These are phyloP conservation scores for Solanum raphanifolium DNA, from an alignment of 257 asterid species.

Conservation along the genomic window DNA sequence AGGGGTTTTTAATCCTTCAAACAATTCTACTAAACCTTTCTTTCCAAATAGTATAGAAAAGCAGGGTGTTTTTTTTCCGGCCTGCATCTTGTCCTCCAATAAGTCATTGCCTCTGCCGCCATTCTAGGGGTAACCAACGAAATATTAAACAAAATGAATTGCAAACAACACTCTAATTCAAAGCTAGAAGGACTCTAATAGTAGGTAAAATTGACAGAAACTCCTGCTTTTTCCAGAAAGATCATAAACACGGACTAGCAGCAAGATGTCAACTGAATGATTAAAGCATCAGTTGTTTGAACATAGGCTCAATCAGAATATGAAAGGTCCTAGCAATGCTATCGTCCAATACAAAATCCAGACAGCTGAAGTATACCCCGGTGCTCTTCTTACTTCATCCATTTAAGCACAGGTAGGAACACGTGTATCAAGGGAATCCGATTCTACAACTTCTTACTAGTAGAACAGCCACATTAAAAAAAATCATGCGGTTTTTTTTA, in stretches of 20 bases:
- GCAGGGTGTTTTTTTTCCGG: neutral
- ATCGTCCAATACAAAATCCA: neutral
- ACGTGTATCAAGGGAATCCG: neutral
- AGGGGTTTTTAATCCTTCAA: neutral
- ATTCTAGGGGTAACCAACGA: neutral
- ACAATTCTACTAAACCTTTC: neutral
- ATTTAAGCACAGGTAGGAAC: slow-evolving; percentile 1
- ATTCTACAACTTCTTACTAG: neutral
- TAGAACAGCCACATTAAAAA: neutral
- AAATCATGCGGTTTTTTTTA: neutral
- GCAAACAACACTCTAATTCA: neutral
- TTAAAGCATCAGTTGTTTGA: neutral
- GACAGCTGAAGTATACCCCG: neutral
- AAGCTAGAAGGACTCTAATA: neutral
- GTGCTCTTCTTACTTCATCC: slow-evolving; percentile 4
- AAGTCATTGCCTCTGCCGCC: neutral
- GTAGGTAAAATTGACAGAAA: neutral
- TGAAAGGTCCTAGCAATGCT: neutral
- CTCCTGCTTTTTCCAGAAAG: neutral
- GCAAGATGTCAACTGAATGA: neutral
- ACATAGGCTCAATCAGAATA: neutral
- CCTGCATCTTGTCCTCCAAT: neutral
- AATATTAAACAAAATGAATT: neutral
- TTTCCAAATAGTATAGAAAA: neutral
- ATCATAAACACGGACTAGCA: neutral